Percentiles rank a stretch among this genome's conserved stretches.
Evolutionary conservation across 1,139 yeast species (phyloP).

Genomic region (Candida sp.): DNA sequence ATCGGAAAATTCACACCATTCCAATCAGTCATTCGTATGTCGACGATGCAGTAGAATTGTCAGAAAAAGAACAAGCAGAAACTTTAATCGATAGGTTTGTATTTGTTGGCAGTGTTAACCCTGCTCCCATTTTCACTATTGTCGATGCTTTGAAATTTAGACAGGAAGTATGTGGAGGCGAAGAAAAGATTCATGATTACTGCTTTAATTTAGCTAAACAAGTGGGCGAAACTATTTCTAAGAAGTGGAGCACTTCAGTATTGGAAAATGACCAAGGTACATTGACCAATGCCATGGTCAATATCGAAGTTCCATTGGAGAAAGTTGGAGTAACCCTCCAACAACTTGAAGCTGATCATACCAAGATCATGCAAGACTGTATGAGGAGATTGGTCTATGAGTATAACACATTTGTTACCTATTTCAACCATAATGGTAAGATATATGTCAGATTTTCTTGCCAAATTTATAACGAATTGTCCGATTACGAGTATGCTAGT

Average conservation of each 20-base stretch:
- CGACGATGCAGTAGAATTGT: conserved; percentile 18
- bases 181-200: conserved; percentile 47
- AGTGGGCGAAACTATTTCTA: conserved; percentile 35
- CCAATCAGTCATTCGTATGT: conserved; percentile 54
- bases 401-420: conserved; percentile 46
- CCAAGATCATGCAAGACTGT: conserved; percentile 7
- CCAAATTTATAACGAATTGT: conserved; percentile 55
- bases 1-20: conserved; percentile 48
- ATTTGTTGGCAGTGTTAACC: conserved; percentile 34
- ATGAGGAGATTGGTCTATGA: conserved; percentile 9
- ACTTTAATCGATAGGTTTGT: conserved; percentile 36
- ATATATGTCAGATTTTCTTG: conserved; percentile 54
- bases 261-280: conserved; percentile 31
- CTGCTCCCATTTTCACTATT: conserved; percentile 23
- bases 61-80: conserved; percentile 19
- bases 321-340: conserved; percentile 10
- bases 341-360: conserved; percentile 8
- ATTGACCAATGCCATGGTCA: conserved; percentile 34
- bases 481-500: conserved; percentile 49
- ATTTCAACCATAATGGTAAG: conserved; percentile 36
- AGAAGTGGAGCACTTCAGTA: conserved; percentile 34
- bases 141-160: conserved; percentile 49
- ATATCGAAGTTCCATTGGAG: conserved; percentile 38
- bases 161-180: conserved; percentile 57
- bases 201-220: conserved; percentile 40